Conservation (phyloP, 164 flowering plant species). For the Hamamelis virginiana region DNA sequence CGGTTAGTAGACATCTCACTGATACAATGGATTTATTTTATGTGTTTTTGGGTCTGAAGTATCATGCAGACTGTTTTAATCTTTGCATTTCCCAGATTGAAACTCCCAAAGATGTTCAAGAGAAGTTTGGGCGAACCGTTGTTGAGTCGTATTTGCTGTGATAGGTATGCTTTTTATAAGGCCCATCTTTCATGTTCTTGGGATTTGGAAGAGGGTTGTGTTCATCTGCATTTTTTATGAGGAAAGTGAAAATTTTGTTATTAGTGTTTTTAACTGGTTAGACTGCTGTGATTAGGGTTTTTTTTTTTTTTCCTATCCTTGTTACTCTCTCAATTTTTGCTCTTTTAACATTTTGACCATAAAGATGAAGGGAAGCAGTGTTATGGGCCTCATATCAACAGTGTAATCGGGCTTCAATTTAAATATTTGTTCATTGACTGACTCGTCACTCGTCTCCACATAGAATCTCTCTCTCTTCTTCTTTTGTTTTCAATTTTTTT, state of each 20-base stretch:
- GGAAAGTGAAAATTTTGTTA: neutral
- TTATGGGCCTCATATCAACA: neutral
- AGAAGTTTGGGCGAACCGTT: constrained; percentile 90
- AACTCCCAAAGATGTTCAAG: constrained; percentile 89
- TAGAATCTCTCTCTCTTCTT: too few relatives aligned
- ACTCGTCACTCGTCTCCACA: too few relatives aligned
- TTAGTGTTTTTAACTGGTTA: neutral
- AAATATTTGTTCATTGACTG: neutral
- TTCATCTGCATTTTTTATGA: neutral
- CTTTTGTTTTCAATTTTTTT: too few relatives aligned
- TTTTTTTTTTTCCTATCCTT: too few relatives aligned
- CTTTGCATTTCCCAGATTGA: constrained; percentile 54
- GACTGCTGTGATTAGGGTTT: too few relatives aligned
- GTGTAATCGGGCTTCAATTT: neutral
- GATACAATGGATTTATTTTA: neutral
- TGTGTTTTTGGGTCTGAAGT: neutral
- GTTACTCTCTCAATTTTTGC: too few relatives aligned
- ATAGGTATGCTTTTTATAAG: constrained; percentile 14
- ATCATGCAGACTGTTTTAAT: neutral
- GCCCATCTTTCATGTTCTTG: neutral
- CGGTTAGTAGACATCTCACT: constrained; percentile 28
- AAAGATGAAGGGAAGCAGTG: too few relatives aligned
- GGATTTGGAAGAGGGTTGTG: neutral
- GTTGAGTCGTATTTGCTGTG: constrained; percentile 78
- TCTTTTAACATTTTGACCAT: too few relatives aligned